These are phyloP conservation scores for Amaranthus cruentus DNA, from an alignment of 148 eudicot genomes.

Conservation along the genomic window DNA sequence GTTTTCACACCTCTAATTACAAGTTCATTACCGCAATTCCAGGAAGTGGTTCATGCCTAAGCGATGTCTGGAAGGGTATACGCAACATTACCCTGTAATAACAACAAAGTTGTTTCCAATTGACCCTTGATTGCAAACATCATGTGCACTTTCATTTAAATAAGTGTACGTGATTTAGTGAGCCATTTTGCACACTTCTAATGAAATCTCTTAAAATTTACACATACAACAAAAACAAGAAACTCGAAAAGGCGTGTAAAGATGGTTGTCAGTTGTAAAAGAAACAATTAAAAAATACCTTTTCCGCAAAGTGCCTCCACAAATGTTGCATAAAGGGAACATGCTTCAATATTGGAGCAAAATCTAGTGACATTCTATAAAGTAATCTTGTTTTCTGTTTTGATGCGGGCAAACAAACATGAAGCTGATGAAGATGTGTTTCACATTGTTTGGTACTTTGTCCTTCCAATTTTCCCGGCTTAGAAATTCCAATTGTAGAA, in stretches of 20 bases:
- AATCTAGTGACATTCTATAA: constrained; percentile 96
- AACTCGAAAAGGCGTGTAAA: not conserved
- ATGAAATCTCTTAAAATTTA: not conserved
- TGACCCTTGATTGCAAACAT: not conserved
- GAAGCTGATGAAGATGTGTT: constrained; percentile 98
- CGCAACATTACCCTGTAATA: too few relatives aligned
- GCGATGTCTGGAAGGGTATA: too few relatives aligned
- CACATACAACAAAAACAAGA: not conserved
- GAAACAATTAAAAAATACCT: constrained; percentile 35
- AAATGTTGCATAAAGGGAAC: constrained; percentile 77
- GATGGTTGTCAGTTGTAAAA: not conserved
- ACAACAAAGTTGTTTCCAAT: too few relatives aligned
- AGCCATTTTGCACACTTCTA: not conserved
- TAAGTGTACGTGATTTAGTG: too few relatives aligned
- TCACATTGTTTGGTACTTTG: constrained; percentile 74
- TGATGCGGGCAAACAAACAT: constrained; percentile 85
- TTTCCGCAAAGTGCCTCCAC: constrained; percentile 85
- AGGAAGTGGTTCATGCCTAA: too few relatives aligned
- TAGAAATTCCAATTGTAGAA: constrained; percentile 95
- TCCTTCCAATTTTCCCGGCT: constrained; percentile 93
- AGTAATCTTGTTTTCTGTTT: constrained; percentile 76
- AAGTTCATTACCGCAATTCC: too few relatives aligned
- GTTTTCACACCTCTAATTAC: too few relatives aligned
- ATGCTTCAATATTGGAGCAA: constrained; percentile 76
- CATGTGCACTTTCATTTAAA: too few relatives aligned